These are phyloP conservation scores for Vigna angularis DNA, from an alignment of 306 rosid species.

Conservation along the genomic window DNA sequence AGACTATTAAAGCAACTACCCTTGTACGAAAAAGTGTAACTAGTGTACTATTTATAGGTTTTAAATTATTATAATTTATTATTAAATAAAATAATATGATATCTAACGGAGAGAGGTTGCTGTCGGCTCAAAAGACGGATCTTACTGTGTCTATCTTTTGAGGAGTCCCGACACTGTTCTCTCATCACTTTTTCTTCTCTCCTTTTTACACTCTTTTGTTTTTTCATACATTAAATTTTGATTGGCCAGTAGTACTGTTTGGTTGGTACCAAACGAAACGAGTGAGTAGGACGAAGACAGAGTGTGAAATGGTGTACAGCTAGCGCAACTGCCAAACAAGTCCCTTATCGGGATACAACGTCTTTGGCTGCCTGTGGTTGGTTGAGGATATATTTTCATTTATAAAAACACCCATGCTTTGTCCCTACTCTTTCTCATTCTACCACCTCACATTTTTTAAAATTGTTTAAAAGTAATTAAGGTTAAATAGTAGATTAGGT, in stretches of 20 bases:
- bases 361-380: constrained; percentile 48
- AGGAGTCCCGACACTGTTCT: not conserved
- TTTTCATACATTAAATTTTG: not conserved
- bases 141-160: not conserved
- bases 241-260: not conserved
- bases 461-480: not conserved
- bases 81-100: not conserved
- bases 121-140: constrained; percentile 19
- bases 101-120: not conserved
- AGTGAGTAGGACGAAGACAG: not conserved
- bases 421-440: constrained; percentile 36
- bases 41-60: not conserved
- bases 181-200: not conserved
- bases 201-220: not conserved
- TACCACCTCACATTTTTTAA: not conserved
- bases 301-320: constrained; percentile 46
- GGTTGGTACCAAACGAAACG: not conserved
- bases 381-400: constrained; percentile 51
- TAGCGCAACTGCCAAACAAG: constrained; percentile 34
- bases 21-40: not conserved
- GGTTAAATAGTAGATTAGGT: too few relatives aligned
- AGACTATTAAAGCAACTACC: too few relatives aligned
- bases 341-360: constrained; percentile 18
- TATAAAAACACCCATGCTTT: constrained; percentile 18
- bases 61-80: not conserved